Base-by-base conservation (phyloP, 129 eudicot genomes). In the Scalesia atractyloides region DNA sequence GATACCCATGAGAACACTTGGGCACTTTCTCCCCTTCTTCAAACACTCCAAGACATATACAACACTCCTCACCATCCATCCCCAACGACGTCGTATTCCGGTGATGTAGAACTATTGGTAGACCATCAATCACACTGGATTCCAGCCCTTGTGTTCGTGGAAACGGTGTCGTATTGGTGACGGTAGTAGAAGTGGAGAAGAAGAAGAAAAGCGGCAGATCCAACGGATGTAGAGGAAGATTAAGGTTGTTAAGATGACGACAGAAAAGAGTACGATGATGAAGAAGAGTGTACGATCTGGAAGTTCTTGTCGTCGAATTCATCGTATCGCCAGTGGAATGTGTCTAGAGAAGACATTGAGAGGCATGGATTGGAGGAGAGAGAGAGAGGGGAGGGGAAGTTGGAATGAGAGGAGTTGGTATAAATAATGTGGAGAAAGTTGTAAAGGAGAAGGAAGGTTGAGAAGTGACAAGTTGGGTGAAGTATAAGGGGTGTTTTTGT, bases 11-110 rank as follows among this genome's bases (percentile, higher is more conserved):
- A 20, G 48, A n/a, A 59, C 98, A 93, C n/a, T 64, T 30, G 2
- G 92, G 95, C 86, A 93, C 92, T 71, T 84, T 87, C 13, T 89
- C 98, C 5, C 91, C 88, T 9, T 87, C 97, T 19, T 74, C 84
- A 73, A 93, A 89, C 4, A 81, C 59, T 9, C 98, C 98, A 0
- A 93, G 75, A 56, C 98, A 93, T 3, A 93, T 93, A 47, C 90
- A 87, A 33, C 98, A 93, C 84, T 93, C 98, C 13, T 39, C 92
- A 17, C 47, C 60, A 10, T 24, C 57, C 14, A 12, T 11, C 18
- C 18, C 83, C 19, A 70, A 39, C 6, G 80, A 26, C 8, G 50
- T 34, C 18, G 81, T 56, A 4, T 70, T 36, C 69, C 63, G 70
- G 52, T 84, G 86, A 67, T 84, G 82, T 49, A 88, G 73, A 1